These are phyloP conservation scores for Hydrangea macrophylla DNA, from an alignment of 148 eudicot species.

Conservation along the genomic window DNA sequence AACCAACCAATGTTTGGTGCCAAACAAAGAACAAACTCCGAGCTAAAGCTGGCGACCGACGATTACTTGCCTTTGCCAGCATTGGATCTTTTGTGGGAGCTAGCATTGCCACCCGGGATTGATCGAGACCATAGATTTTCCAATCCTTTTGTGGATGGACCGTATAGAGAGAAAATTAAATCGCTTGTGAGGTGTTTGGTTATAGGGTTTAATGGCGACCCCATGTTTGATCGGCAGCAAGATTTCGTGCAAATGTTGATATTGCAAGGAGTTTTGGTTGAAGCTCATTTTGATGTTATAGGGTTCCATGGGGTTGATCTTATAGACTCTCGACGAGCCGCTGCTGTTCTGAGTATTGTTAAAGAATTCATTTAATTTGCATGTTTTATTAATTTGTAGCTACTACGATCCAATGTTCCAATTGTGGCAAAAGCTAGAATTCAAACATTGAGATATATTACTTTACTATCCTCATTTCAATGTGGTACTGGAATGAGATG, in stretches of 20 bases:
- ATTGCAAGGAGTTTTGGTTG: conserved; percentile 54
- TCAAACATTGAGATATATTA: too few relatives aligned
- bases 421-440: too few relatives aligned
- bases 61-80: conserved; percentile 47
- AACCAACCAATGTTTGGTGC: conserved; percentile 70
- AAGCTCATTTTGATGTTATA: conserved; percentile 66
- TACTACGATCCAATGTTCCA: too few relatives aligned
- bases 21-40: conserved; percentile 43
- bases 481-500: too few relatives aligned
- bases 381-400: too few relatives aligned
- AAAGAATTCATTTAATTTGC: conserved; percentile 58
- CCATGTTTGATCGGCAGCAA: conserved; percentile 78
- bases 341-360: conserved; percentile 40
- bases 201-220: conserved; percentile 73
- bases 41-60: conserved; percentile 48
- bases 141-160: conserved; percentile 51
- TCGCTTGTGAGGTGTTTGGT: conserved; percentile 59
- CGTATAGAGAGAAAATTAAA: conserved; percentile 29
- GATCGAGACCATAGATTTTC: conserved; percentile 66
- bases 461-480: too few relatives aligned
- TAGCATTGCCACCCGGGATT: conserved; percentile 53
- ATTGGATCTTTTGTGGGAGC: conserved; percentile 59
- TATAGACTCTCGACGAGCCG: conserved; percentile 46
- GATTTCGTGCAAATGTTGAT: conserved; percentile 64
- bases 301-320: conserved; percentile 75